Base-by-base conservation (phyloP, 2,329 filamentous ascomycete species). In the Pseudogymnoascus pannorum region DNA sequence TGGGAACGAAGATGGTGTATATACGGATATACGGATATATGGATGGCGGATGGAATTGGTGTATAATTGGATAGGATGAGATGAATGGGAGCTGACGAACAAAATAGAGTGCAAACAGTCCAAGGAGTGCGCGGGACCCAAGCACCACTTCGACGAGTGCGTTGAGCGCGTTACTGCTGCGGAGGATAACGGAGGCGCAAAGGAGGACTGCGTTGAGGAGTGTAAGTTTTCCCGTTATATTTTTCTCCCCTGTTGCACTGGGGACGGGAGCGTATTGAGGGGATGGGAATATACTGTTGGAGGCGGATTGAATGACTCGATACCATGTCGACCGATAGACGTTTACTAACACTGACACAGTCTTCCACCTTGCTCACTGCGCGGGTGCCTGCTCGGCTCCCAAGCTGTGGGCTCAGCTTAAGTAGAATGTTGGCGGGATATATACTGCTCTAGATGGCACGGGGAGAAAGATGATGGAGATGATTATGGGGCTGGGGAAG, bases 321-420 rank as follows among this genome's bases (percentile, higher is more conserved):
- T 44, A 2, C 20, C 18, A 14, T 5, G 18, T 24, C 9, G 5
- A 44, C 22, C 0, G 20, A 24, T 44, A 20, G 4, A 26, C 14
- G 2, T 1, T 54, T 51, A 54, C 64, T 67, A 63, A 67, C 61
- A 38, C 29, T 20, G 33, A 48, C 59, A n/a, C 70, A 97, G 93
- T 97, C 83, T 99, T 99, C 89, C 93, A 99, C 79, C 90, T 99
- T 71, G 87, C 90, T 71, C 94, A 97, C 84, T 99, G 94, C 81
- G 91, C 93, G 66, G 90, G 85, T 72, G 81, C 88, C 75, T 99
- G 94, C 76, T 93, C 94, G 66, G 94, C 94, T 61, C 92, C 93
- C 72, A 97, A 96, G 87, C 88, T 99, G 72, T 99, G 91, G 86
- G 84, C 87, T 68, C 81, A 87, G 78, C 89, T 97, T 76, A 95